Evolutionary conservation across 768 basidiomycete species (phyloP).

Genomic region (Trametes cingulata): DNA sequence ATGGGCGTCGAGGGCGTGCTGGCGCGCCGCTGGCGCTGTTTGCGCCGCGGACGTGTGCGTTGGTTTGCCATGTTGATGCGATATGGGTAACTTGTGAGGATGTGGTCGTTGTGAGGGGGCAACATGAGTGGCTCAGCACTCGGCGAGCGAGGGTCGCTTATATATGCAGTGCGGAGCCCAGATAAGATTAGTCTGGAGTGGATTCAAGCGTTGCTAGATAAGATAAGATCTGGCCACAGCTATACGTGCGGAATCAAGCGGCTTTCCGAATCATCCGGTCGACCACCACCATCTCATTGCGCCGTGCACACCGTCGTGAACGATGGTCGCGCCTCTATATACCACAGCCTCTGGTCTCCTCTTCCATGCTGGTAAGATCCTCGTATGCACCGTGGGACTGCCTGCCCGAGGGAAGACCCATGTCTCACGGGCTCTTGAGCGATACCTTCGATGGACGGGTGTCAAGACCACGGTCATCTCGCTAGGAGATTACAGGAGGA

Average conservation of each 20-base stretch:
- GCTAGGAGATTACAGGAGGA: slow-evolving; percentile 91
- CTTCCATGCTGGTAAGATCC: slow-evolving; percentile 93
- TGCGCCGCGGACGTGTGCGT: slow-evolving; percentile 7
- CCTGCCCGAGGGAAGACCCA: slow-evolving; percentile 97
- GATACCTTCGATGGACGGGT: slow-evolving; percentile 98
- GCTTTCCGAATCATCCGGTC: no score
- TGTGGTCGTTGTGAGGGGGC: slow-evolving; percentile 1
- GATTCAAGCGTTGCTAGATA: background rate
- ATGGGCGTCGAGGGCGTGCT: slow-evolving; percentile 16
- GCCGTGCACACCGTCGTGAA: background rate
- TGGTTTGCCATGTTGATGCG: slow-evolving; percentile 16
- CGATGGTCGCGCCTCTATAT: slow-evolving; percentile 94
- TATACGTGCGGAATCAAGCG: no score
- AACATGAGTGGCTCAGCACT: slow-evolving; percentile 1
- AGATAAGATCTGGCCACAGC: no score
- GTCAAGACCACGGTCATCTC: slow-evolving; percentile 95
- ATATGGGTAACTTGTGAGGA: background rate
- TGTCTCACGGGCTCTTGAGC: slow-evolving; percentile 90
- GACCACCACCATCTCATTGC: background rate
- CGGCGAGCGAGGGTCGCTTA: background rate
- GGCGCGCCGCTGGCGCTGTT: slow-evolving; percentile 14
- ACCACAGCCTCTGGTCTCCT: slow-evolving; percentile 86
- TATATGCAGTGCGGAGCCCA: background rate
- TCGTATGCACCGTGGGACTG: slow-evolving; percentile 89
- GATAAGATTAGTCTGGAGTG: slow-evolving; percentile 8